Evolutionary conservation across 2,329 filamentous ascomycete genomes (phyloP).

Genomic region (Microdochium trichocladiopsis): DNA sequence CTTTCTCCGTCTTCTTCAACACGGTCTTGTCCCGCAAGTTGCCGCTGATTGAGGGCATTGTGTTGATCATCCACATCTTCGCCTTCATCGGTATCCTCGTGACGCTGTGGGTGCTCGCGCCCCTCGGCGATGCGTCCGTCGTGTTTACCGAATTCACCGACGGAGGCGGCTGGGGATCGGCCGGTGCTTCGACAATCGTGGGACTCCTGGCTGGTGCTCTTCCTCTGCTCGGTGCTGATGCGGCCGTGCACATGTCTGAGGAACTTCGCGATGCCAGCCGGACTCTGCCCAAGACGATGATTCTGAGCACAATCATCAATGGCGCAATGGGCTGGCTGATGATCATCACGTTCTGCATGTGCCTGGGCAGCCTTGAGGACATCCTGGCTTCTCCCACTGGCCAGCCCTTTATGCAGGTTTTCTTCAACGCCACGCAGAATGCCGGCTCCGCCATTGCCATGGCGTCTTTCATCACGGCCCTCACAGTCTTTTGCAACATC

Average conservation of each 20-base stretch:
- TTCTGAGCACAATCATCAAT: slow-evolving; percentile 14
- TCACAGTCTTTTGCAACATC: slow-evolving; percentile 15
- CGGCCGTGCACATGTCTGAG: slow-evolving; percentile 27
- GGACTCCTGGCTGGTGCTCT: slow-evolving; percentile 32
- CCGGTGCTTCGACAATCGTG: slow-evolving; percentile 36
- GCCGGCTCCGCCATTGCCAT: slow-evolving; percentile 13
- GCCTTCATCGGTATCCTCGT: slow-evolving; percentile 35
- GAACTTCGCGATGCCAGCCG: slow-evolving; percentile 27
- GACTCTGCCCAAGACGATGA: slow-evolving; percentile 27
- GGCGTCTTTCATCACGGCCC: slow-evolving; percentile 15
- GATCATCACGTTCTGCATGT: slow-evolving; percentile 13
- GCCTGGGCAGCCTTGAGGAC: slow-evolving; percentile 8
- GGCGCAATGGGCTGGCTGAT: slow-evolving; percentile 11
- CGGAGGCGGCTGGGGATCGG: slow-evolving; percentile 37
- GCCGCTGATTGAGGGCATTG: slow-evolving; percentile 32
- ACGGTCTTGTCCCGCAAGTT: slow-evolving; percentile 26
- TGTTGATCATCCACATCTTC: slow-evolving; percentile 33
- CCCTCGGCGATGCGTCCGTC: slow-evolving; percentile 22
- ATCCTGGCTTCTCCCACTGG: slow-evolving; percentile 8
- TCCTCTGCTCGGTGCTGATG: slow-evolving; percentile 27
- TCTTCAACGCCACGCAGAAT: slow-evolving; percentile 14
- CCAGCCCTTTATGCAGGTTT: slow-evolving; percentile 20
- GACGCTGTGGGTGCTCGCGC: slow-evolving; percentile 25
- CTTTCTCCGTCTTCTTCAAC: slow-evolving; percentile 33
- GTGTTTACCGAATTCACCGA: slow-evolving; percentile 41